phyloP scores from a whole-genome alignment of 345 rosid species.

The Salix exigua region DNA sequence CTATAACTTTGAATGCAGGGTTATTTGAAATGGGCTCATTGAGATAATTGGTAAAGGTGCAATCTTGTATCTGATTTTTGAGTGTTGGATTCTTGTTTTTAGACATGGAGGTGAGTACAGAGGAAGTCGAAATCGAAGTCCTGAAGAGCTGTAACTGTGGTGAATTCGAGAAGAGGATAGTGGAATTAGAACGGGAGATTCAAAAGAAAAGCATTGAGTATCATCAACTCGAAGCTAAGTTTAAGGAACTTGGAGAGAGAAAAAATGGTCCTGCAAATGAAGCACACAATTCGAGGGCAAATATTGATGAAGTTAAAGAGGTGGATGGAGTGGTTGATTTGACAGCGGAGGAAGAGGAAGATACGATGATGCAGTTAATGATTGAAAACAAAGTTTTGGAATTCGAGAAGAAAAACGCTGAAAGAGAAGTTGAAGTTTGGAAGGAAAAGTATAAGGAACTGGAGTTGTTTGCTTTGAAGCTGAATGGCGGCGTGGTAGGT shows the following conservation, averaged over 20 bases:
- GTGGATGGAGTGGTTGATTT: slow-evolving; percentile 32
- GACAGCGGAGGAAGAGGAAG: slow-evolving; percentile 28
- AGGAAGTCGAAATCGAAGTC: slow-evolving; percentile 17
- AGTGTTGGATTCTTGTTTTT: background rate
- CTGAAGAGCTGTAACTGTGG: slow-evolving; percentile 9
- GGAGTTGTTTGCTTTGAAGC: slow-evolving; percentile 22
- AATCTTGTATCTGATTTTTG: background rate
- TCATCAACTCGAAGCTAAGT: slow-evolving; percentile 33
- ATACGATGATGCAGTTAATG: slow-evolving; percentile 38
- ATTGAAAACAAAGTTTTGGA: slow-evolving; percentile 42
- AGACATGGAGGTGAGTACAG: slow-evolving; percentile 18
- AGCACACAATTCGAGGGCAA: slow-evolving; percentile 19
- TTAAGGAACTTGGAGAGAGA: slow-evolving; percentile 33
- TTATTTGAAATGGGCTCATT: background rate
- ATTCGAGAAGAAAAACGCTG: slow-evolving; percentile 47
- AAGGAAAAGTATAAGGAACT: slow-evolving; percentile 49
- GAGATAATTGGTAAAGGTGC: background rate
- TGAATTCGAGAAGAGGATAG: slow-evolving; percentile 28
- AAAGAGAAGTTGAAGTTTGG: slow-evolving; percentile 45
- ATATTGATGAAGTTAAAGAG: slow-evolving; percentile 12
- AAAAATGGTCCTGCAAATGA: slow-evolving; percentile 32
- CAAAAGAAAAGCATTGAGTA: slow-evolving; percentile 25
- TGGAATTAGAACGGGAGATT: slow-evolving; percentile 43
- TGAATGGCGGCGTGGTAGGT: slow-evolving; percentile 10
- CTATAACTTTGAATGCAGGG: background rate